A percentile compares a stretch with the other conserved stretches of the same genome.
Evolutionary conservation across 2,329 filamentous ascomycete genomes (phyloP).

Genomic region (Pseudopithomyces maydicus): DNA sequence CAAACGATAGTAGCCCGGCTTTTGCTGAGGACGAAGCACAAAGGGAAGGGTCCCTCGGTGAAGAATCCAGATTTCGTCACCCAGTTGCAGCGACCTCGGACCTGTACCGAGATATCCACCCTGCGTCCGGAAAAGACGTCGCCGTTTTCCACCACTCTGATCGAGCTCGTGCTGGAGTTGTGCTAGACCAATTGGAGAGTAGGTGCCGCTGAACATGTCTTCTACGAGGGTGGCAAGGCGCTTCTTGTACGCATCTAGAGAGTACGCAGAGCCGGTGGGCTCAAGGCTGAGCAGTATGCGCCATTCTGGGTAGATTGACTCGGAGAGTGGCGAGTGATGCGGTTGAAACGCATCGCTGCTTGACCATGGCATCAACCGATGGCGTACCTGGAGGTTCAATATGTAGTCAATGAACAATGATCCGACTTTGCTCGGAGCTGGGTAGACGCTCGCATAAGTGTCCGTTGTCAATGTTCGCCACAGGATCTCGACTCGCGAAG

Average conservation of each 20-base stretch:
- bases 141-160: conserved; percentile 24
- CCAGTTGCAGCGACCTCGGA: conserved; percentile 20
- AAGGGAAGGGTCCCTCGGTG: conserved; percentile 21
- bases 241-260: conserved; percentile 18
- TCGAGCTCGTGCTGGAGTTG: conserved; percentile 36
- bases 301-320: conserved; percentile 34
- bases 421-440: conserved; percentile 20
- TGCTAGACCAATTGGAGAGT: conserved; percentile 30
- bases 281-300: conserved; percentile 26
- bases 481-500: conserved; percentile 26
- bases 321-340: conserved; percentile 28
- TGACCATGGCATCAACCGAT: conserved; percentile 33
- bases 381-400: conserved; percentile 32
- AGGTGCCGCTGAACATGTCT: conserved; percentile 33
- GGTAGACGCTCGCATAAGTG: conserved; percentile 25
- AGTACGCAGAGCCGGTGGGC: conserved; percentile 22
- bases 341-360: conserved; percentile 31
- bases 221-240: conserved; percentile 24
- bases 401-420: conserved; percentile 33
- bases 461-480: conserved; percentile 32
- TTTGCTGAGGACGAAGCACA: conserved; percentile 19
- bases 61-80: conserved; percentile 28
- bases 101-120: conserved; percentile 27
- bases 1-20: conserved; percentile 22
- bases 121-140: conserved; percentile 27